Evolutionary conservation across 2,329 filamentous ascomycete species (phyloP), one percentile per base, ranked within the genome.

Genomic region (Aureobasidium subglaciale): DNA sequence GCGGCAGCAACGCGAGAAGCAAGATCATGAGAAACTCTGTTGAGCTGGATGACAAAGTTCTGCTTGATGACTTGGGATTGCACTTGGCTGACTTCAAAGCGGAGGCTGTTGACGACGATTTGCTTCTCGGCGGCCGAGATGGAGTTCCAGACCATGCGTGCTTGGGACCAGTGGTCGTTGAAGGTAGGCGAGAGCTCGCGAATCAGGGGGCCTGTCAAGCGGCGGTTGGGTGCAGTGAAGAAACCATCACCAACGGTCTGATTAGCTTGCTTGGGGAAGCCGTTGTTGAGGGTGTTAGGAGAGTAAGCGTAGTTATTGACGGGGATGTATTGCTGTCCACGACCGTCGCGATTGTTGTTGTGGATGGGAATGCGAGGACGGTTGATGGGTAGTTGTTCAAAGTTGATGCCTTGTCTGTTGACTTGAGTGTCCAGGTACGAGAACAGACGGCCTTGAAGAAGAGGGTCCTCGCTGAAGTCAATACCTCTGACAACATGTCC

Each of bases 101-200:
- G 74, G n/a, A 87, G 75, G 0, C 84, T 81, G 34, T 72, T 74
- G 30, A 74, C 71, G 10, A 85, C 68, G 64, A 87, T 85, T 2
- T 64, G 63, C 69, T 85, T 82, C 68, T 90, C 87, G 5, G 81
- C 72, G 0, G 77, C 71, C 0, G 80, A 79, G 60, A 90, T 69
- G 13, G 85, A 89, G 72, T 90, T 90, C 72, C 82, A 90, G 72
- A 90, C 90, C 1, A 90, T 73, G 64, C 90, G 86, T 0, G 87
- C 86, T 66, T 91, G 87, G 29, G 78, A 83, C 68, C 80, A 80
- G 65, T 90, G 85, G 56, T 91, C 86, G 61, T 77, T 80, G 75
- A 90, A 90, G 71, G 90, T 90, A 61, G 22, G 80, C 83, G n/a
- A 89, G 24, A 58, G 42, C 3, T 54, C 41, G 18, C 56, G 56